Evolutionary conservation across 2,329 filamentous ascomycete genomes (phyloP), one percentile per base, ranked within the genome.

Genomic region (Zelopaecilomyces penicillatus): DNA sequence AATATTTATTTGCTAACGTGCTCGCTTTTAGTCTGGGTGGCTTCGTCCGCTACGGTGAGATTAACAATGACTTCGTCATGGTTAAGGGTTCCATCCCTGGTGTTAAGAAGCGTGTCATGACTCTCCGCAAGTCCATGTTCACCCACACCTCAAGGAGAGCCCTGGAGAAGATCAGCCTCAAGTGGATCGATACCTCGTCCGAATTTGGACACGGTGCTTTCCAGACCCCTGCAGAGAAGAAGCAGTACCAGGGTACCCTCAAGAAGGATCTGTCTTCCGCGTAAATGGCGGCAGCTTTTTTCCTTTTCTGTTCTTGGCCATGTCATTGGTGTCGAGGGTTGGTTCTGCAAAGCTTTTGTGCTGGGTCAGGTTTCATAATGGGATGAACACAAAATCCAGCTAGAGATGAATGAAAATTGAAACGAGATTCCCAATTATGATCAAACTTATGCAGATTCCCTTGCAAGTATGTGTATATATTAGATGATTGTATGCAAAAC

Each of bases 151-250:
- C 86, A 67, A 82, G 93, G 69, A 89, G 85, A 71, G 87, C 93
- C 46, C 80, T 95, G 66, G 93, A 98, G 85, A 97, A 98, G 87
- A 87, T 97, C 71, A 87, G 91, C 67, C 87, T 98, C 78, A 98
- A 98, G 78, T 98, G 93, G 93, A 98, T 98, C 85, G 93, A 98
- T 67, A 98, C 93, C 63, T 96, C 90, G 53, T 96, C 90, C 77
- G 95, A 98, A 82, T 98, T 98, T 74, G 93, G 93, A 74, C 93
- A 98, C 79, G 93, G 93, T 83, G 91, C 89, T 65, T 98, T 95
- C 88, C 93, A 98, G 81, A 98, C 93, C 55, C 78, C 85, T 58
- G 85, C 87, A 67, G 93, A 98, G 86, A 98, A 98, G 89, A 87
- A 86, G 77, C 83, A 88, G 70, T 93, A 88, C 81, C 72, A 95